phyloP scores from a whole-genome alignment of 192 early-diverging fungal species.

The Entomortierella beljakovae region DNA sequence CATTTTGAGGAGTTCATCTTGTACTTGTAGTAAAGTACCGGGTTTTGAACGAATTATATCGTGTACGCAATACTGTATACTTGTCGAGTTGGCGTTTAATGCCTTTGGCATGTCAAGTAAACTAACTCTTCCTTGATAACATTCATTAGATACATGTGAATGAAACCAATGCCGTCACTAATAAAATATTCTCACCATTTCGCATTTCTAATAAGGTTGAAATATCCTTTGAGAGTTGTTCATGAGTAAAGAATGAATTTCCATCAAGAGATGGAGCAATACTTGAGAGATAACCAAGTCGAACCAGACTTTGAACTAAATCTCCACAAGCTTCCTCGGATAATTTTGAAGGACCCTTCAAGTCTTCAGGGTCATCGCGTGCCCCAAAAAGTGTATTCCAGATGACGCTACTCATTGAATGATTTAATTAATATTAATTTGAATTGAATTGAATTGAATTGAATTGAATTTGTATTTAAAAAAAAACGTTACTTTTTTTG shows the following conservation, averaged over 20 bases:
- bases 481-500: too few species aligned
- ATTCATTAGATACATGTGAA: background rate
- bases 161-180: background rate
- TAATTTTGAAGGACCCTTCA: constrained; percentile 18
- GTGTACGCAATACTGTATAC: constrained; percentile 29
- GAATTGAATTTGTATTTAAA: too few species aligned
- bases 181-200: constrained; percentile 10
- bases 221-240: constrained; percentile 37
- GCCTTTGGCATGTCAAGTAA: constrained; percentile 32
- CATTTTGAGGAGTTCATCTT: constrained; percentile 41
- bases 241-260: constrained; percentile 46
- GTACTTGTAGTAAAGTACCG: constrained; percentile 16
- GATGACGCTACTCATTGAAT: constrained; percentile 29
- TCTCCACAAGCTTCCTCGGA: constrained; percentile 46
- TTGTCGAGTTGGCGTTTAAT: constrained; percentile 26
- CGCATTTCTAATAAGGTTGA: constrained; percentile 16
- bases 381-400: constrained; percentile 43
- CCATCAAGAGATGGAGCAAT: constrained; percentile 35
- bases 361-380: constrained; percentile 25
- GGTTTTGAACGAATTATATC: constrained; percentile 19
- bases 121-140: constrained; percentile 25
- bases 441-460: too few species aligned
- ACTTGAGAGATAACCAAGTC: constrained; percentile 31
- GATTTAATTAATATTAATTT: too few species aligned
- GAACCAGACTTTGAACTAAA: constrained; percentile 31